Base-by-base conservation (phyloP, 345 rosid species). In the Brassica juncea region DNA sequence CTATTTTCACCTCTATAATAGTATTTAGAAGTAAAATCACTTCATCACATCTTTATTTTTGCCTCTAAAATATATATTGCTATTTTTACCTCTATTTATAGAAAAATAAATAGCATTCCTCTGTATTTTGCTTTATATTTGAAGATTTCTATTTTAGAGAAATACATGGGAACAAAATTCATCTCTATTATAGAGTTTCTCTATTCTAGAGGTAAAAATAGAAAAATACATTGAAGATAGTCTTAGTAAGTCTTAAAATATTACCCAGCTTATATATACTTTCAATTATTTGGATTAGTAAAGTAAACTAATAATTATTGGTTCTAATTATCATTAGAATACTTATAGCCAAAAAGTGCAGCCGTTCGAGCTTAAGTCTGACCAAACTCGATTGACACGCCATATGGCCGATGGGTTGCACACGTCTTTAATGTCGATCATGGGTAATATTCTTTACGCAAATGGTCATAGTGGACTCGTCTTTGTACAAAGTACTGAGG, bases 401-500 rank as follows among this genome's bases (percentile, higher is more conserved):
- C 44, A 32, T 21, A 49, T 52, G 23, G 61, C 62, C 70, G 52
- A 64, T 32, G 37, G 23, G 4, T 21, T 34, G 9, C 65, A 52
- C 58, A 66, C 55, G 14, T 14, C 25, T 23, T 47, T 47, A 11
- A 31, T 49, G 37, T 63, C n/a, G n/a, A 63, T 54, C 9, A 14
- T 34, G 49, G 60, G 62, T 71, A 71, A 42, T 72, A 60, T 66
- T 78, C 54, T 66, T 72, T 57, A 42, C 82, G 39, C 54, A 78
- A 66, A 27, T 72, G 66, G 68, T 55, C 27, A 65, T 42, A 78
- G 73, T 78, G 55, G 82, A 31, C 69, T 66, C 30, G 63, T 42
- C 68, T 66, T 66, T 25, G 73, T 72, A 32, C 19, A 66, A 66
- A 72, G 68, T 42, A 30, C 21, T 30, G 28, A 37, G 5, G 5